phyloP scores from a whole-genome alignment of 257 asterid species.

The Nemophila menziesii region DNA sequence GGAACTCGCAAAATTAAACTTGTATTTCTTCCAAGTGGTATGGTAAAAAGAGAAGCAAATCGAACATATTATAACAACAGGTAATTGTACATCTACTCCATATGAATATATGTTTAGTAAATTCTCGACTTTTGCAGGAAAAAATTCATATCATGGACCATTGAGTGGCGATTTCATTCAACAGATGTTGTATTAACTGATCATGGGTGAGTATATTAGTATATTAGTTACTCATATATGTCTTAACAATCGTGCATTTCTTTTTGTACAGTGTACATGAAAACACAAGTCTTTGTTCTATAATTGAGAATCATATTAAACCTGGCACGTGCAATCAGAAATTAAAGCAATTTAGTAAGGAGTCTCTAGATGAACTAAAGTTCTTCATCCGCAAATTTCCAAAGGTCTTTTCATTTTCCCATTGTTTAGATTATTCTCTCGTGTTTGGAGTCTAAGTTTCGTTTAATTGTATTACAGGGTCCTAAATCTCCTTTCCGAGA shows the following conservation, averaged over 20 bases:
- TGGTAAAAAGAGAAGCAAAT: conserved; percentile 59
- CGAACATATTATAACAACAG: conserved; percentile 36
- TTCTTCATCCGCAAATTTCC: conserved; percentile 63
- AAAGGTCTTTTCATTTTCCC: conserved; percentile 37
- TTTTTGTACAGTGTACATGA: conserved; percentile 52
- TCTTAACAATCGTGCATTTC: neutral
- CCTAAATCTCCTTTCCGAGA: conserved; percentile 40
- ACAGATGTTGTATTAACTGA: conserved; percentile 55
- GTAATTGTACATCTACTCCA: conserved; percentile 16
- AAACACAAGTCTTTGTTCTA: conserved; percentile 34
- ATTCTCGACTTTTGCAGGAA: conserved; percentile 36
- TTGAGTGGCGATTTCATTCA: conserved; percentile 75
- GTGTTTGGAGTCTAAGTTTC: conserved; percentile 15
- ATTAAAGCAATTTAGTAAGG: conserved; percentile 52
- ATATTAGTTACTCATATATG: neutral
- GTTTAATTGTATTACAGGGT: conserved; percentile 42
- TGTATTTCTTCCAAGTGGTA: conserved; percentile 46
- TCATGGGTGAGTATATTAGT: conserved; percentile 50
- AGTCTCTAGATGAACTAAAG: conserved; percentile 47
- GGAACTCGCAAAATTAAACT: conserved; percentile 37
- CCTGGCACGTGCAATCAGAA: conserved; percentile 76
- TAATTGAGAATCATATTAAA: conserved; percentile 57
- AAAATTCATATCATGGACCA: conserved; percentile 68
- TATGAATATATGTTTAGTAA: neutral
- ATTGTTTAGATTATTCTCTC: neutral